These are phyloP conservation scores for Pelagophyceae sp. DNA, from an alignment of 352 stramenopile species.

Conservation along the genomic window DNA sequence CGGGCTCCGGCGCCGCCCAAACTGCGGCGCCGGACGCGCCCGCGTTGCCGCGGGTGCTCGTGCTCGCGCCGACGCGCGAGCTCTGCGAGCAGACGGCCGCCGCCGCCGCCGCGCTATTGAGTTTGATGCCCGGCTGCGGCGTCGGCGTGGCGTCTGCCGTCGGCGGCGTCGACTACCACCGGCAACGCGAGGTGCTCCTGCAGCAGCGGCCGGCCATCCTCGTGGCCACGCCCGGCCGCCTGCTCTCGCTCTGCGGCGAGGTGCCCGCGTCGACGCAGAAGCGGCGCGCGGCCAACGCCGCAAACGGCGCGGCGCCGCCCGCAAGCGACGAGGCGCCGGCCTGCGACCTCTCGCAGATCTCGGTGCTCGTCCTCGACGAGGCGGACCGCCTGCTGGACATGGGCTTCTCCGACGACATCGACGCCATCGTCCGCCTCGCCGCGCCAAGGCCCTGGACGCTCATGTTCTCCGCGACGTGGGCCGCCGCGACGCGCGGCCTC, in stretches of 20 bases:
- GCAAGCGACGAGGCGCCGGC: conserved; percentile 62
- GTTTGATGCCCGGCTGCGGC: conserved; percentile 28
- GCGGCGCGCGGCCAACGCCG: background rate
- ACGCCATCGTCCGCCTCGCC: conserved; percentile 56
- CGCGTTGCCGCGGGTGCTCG: conserved; percentile 71
- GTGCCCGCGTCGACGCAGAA: background rate
- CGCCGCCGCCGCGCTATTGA: conserved; percentile 71
- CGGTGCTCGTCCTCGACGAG: conserved; percentile 66
- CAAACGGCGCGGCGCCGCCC: conserved; percentile 35
- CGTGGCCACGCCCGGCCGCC: conserved; percentile 81
- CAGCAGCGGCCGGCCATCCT: conserved; percentile 78
- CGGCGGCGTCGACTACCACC: conserved; percentile 77
- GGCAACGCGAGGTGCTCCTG: conserved; percentile 75
- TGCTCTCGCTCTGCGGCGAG: conserved; percentile 67
- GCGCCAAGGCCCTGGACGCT: background rate
- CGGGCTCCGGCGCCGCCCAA: no score
- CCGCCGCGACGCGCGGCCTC: background rate
- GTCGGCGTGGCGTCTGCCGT: conserved; percentile 78
- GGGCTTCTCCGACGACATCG: conserved; percentile 68
- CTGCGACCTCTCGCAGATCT: conserved; percentile 66
- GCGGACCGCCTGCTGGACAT: conserved; percentile 65
- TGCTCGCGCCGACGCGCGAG: conserved; percentile 93
- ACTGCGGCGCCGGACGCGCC: conserved; percentile 67
- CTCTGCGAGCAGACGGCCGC: conserved; percentile 89
- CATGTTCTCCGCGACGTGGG: conserved; percentile 1